Evolutionary conservation across 2,329 filamentous ascomycete species (phyloP), one percentile per base, ranked within the genome.

Genomic region (Neonectria punicea): DNA sequence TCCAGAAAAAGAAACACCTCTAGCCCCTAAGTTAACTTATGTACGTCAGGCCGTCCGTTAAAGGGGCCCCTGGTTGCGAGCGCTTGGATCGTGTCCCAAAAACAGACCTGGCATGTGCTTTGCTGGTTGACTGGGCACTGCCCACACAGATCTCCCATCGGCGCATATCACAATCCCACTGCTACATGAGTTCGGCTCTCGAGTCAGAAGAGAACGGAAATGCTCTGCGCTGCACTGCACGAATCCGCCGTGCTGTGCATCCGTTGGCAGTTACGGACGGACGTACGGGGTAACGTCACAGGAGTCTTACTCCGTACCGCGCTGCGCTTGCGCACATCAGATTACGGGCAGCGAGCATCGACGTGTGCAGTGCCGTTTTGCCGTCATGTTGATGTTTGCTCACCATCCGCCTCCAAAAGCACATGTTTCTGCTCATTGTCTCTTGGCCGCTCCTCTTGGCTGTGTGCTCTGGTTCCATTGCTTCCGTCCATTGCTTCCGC

Each of bases 71-170:
- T 50, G 18, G 61, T 25, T 44, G 34, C 10, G 39, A 49, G 32
- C 46, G 53, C 60, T 54, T 63, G 55, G 43, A 51, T 59, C 51
- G 36, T 34, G 36, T n/a, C 20, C 55, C 57, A 43, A 39, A 44
- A 55, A 39, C 20, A 39, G 58, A 46, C 50, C 25, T 36, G 20
- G 41, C 49, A 51, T 32, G 32, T 39, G 30, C 41, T 41, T 47
- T 49, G 58, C 50, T 61, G 51, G 58, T 61, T 61, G 51, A 46
- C 58, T 30, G 51, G 58, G 50, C 58, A 39, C 39, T 61, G 30
- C 20, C 25, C 13, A 51, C 43, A 54, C 41, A 60, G 50, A 60
- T 60, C 58, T 60, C 41, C 30, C 50, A 46, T 54, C 39, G 39
- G 56, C 20, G 18, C 28, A n/a, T 32, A 14, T 53, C 43, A 11